Percentiles rank a stretch among this genome's conserved stretches.
phyloP scores from a whole-genome alignment of 371 early-diverging fungal genomes.

The Mortierella sp. region DNA sequence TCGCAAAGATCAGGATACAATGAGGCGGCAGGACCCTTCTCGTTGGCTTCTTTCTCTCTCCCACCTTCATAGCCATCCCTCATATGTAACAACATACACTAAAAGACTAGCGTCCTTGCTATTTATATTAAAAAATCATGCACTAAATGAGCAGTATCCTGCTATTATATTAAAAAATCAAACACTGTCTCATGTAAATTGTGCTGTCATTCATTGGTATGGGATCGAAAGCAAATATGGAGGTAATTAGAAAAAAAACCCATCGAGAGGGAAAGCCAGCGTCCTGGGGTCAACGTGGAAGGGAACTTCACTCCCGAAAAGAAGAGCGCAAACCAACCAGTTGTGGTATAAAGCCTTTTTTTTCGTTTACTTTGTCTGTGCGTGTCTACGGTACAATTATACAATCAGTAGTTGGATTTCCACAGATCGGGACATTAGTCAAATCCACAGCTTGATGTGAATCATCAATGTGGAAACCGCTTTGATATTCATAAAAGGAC shows the following conservation, averaged over 20 bases:
- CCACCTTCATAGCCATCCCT: neutral
- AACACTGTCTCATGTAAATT: no score
- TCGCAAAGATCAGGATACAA: neutral
- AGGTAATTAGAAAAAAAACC: no score
- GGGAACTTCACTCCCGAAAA: no score
- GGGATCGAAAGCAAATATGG: no score
- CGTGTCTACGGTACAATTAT: neutral
- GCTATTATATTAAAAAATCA: no score
- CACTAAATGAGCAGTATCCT: no score
- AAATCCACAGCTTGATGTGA: neutral
- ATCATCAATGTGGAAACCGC: neutral
- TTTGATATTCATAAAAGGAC: constrained; percentile 1
- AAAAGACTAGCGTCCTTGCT: neutral
- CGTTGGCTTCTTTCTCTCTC: neutral
- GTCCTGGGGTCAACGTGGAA: no score
- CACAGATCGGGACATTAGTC: neutral
- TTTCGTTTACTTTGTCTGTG: neutral
- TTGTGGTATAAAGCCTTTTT: no score
- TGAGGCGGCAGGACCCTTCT: constrained; percentile 13
- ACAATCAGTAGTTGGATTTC: neutral
- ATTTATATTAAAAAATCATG: neutral
- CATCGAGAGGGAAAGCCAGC: no score
- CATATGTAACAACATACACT: neutral
- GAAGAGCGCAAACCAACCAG: no score
- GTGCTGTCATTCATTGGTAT: no score